phyloP scores from a whole-genome alignment of 1,284 basidiomycete genomes.

The Ceratorhiza oryzae-sativae region DNA sequence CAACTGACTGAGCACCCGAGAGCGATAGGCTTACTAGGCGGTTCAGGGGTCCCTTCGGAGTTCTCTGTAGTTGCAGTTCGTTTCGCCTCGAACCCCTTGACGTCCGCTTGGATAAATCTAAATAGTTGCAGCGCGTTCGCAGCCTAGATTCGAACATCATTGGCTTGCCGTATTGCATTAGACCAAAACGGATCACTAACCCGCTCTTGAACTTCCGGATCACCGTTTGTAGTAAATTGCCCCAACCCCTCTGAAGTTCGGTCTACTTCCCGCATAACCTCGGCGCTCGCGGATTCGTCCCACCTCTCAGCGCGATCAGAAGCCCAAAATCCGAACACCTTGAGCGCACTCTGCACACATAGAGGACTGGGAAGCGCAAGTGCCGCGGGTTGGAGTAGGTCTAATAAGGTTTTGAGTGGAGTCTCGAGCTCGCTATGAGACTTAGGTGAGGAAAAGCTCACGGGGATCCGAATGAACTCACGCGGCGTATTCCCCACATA shows the following conservation, averaged over 20 bases:
- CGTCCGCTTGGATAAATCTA: slow-evolving; percentile 79
- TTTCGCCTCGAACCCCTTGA: slow-evolving; percentile 61
- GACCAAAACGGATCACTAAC: slow-evolving; percentile 57
- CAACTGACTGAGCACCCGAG: background rate
- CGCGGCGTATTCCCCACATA: slow-evolving; percentile 92
- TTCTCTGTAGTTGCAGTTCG: background rate
- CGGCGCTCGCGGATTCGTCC: slow-evolving; percentile 70
- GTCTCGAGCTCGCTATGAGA: slow-evolving; percentile 68
- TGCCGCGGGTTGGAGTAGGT: slow-evolving; percentile 64
- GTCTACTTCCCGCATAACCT: slow-evolving; percentile 67
- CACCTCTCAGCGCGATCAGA: slow-evolving; percentile 76
- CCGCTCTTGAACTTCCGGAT: slow-evolving; percentile 92
- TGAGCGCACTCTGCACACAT: slow-evolving; percentile 83
- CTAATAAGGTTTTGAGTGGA: slow-evolving; percentile 70
- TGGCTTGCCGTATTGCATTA: background rate
- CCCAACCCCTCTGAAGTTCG: slow-evolving; percentile 60
- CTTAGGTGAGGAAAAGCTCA: background rate
- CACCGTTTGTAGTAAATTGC: slow-evolving; percentile 58
- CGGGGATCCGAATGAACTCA: slow-evolving; percentile 50
- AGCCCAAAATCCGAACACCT: slow-evolving; percentile 88
- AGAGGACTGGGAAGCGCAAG: slow-evolving; percentile 49
- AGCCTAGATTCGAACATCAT: slow-evolving; percentile 58
- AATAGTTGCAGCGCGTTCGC: slow-evolving; percentile 83
- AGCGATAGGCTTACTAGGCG: slow-evolving; percentile 1
- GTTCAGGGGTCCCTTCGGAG: slow-evolving; percentile 53